Evolutionary conservation across 192 early-diverging fungal genomes (phyloP).

Genomic region (Polychytrium aggregatum): DNA sequence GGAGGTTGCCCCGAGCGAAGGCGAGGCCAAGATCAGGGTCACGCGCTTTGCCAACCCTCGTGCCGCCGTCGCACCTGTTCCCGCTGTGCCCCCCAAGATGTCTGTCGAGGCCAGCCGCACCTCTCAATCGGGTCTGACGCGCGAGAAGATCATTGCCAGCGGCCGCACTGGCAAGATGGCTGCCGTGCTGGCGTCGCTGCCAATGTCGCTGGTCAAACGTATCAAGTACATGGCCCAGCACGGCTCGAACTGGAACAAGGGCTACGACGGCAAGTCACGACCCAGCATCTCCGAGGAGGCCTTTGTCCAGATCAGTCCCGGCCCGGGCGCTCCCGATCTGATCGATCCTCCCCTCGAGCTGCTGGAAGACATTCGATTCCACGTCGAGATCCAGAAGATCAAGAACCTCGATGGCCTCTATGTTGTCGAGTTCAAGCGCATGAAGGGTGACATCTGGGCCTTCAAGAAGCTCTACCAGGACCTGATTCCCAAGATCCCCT

Average conservation of each 20-base stretch:
- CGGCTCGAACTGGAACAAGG: slow-evolving; percentile 22
- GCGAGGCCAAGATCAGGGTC: slow-evolving; percentile 26
- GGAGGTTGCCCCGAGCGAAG: slow-evolving; percentile 11
- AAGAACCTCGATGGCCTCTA: slow-evolving; percentile 60
- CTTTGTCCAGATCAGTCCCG: too few relatives aligned
- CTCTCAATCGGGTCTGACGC: too few relatives aligned
- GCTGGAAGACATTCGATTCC: slow-evolving; percentile 61
- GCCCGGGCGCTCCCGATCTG: too few relatives aligned
- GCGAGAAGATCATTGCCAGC: too few relatives aligned
- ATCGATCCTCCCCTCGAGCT: too few relatives aligned
- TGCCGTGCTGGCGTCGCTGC: slow-evolving; percentile 23
- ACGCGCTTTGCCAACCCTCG: neutral
- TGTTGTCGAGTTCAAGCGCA: slow-evolving; percentile 41
- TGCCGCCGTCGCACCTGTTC: too few relatives aligned
- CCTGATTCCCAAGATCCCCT: slow-evolving; percentile 6
- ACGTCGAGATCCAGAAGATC: slow-evolving; percentile 81
- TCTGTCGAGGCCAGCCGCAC: slow-evolving; percentile 24
- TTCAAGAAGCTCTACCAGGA: slow-evolving; percentile 39
- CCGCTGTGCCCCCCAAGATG: too few relatives aligned
- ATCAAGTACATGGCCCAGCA: slow-evolving; percentile 22
- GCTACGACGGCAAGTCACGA: slow-evolving; percentile 13
- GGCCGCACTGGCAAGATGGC: slow-evolving; percentile 57
- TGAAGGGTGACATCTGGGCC: slow-evolving; percentile 40
- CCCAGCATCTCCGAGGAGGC: too few relatives aligned
- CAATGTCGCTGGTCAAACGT: slow-evolving; percentile 21